Evolutionary conservation across 2,329 filamentous ascomycete genomes (phyloP).

Genomic region (Alternaria dauci): DNA sequence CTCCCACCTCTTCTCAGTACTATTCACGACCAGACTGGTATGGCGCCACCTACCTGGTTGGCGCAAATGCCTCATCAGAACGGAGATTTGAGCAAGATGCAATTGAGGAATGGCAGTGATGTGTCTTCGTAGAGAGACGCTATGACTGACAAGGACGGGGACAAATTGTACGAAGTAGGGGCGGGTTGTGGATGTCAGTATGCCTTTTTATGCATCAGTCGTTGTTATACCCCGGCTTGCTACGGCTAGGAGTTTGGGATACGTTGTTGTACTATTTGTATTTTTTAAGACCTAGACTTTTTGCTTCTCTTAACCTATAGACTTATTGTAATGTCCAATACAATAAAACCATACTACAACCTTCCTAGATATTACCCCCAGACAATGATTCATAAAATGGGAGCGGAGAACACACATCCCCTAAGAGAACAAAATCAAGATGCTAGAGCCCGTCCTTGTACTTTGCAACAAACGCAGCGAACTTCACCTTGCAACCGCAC

Average conservation of each 20-base stretch:
- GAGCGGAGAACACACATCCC: too few species aligned
- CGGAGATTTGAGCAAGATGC: slow-evolving; percentile 28
- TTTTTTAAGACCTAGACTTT: not conserved
- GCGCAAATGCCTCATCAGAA: slow-evolving; percentile 59
- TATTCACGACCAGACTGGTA: slow-evolving; percentile 88
- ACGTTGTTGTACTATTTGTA: not conserved
- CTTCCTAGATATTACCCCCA: too few species aligned
- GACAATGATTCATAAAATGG: too few species aligned
- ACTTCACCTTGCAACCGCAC: too few species aligned
- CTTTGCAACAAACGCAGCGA: too few species aligned
- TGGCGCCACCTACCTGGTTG: slow-evolving; percentile 78
- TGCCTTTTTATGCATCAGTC: slow-evolving; percentile 6
- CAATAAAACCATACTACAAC: not conserved
- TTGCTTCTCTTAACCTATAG: not conserved
- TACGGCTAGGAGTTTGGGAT: slow-evolving; percentile 10
- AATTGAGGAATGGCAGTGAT: slow-evolving; percentile 41
- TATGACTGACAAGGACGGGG: not conserved
- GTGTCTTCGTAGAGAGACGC: slow-evolving; percentile 14
- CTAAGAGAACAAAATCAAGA: too few species aligned
- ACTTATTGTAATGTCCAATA: not conserved
- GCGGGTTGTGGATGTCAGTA: not conserved
- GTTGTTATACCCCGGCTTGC: slow-evolving; percentile 18
- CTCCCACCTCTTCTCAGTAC: slow-evolving; percentile 83
- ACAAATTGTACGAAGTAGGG: not conserved
- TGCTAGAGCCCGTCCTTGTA: too few species aligned